A percentile compares a stretch with the other conserved stretches of the same genome.
Evolutionary conservation across 2,329 filamentous ascomycete species (phyloP).

Genomic region (Purpureocillium lavendulum): DNA sequence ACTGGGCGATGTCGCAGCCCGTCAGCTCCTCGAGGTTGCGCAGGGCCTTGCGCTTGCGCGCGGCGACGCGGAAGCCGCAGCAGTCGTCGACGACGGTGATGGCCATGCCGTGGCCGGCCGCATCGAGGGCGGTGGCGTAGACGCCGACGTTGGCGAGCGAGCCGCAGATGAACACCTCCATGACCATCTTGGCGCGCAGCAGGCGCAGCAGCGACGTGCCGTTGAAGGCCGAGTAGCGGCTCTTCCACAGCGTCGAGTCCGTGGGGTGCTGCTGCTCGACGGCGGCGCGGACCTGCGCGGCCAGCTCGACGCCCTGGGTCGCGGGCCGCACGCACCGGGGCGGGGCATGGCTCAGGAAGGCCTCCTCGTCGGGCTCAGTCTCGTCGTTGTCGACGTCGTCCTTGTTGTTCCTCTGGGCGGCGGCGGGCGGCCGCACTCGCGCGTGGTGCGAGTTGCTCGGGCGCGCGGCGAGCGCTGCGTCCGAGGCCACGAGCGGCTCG

Average conservation of each 20-base stretch:
- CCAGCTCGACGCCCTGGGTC: slow-evolving; percentile 37
- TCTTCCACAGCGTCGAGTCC: slow-evolving; percentile 55
- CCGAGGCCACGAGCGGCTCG: slow-evolving; percentile 38
- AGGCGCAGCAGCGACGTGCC: slow-evolving; percentile 63
- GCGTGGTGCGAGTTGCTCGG: not conserved
- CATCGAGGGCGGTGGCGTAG: slow-evolving; percentile 85
- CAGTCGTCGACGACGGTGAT: slow-evolving; percentile 86
- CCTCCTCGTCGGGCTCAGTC: slow-evolving; percentile 25
- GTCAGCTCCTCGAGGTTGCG: slow-evolving; percentile 65
- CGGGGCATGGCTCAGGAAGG: slow-evolving; percentile 35
- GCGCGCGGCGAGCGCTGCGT: slow-evolving; percentile 12
- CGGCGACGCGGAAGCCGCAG: slow-evolving; percentile 66
- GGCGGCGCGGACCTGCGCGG: slow-evolving; percentile 33
- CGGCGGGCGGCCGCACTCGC: too few relatives aligned
- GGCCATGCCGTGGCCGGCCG: slow-evolving; percentile 77
- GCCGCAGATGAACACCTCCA: slow-evolving; percentile 83
- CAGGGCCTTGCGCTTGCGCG: slow-evolving; percentile 63
- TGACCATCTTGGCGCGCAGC: slow-evolving; percentile 80
- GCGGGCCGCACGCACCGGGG: slow-evolving; percentile 34
- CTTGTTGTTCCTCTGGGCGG: not conserved
- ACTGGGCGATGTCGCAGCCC: slow-evolving; percentile 58
- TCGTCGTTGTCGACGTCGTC: not conserved
- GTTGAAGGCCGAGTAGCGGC: slow-evolving; percentile 81
- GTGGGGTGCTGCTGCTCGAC: slow-evolving; percentile 33
- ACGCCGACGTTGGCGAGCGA: slow-evolving; percentile 81